phyloP scores from a whole-genome alignment of 257 asterid genomes.

The Forsythia viridissima region DNA sequence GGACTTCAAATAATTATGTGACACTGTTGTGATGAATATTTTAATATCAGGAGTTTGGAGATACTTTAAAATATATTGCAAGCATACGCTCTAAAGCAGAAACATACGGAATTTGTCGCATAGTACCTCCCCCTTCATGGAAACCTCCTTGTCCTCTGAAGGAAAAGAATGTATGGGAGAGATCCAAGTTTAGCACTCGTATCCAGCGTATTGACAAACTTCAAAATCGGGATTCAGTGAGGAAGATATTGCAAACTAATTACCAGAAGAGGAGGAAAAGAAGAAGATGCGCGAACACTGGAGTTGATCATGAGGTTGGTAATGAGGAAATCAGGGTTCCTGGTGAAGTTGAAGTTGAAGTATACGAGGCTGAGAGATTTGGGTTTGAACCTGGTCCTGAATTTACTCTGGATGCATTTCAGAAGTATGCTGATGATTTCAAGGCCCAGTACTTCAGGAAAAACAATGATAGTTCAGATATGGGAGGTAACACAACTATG shows the following conservation, averaged over 20 bases:
- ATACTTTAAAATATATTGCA: slow-evolving; percentile 76
- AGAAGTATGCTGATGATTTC: slow-evolving; percentile 84
- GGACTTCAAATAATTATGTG: not conserved
- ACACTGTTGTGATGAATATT: slow-evolving; percentile 25
- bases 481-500: slow-evolving; percentile 33
- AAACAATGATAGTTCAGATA: slow-evolving; percentile 25
- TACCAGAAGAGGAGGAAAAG: slow-evolving; percentile 66
- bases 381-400: slow-evolving; percentile 99
- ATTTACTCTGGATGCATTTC: slow-evolving; percentile 72
- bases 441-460: slow-evolving; percentile 74
- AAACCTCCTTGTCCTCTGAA: slow-evolving; percentile 87
- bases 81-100: slow-evolving; percentile 88
- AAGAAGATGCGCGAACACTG: slow-evolving; percentile 63
- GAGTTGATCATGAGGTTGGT: slow-evolving; percentile 53
- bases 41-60: slow-evolving; percentile 75
- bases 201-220: slow-evolving; percentile 90
- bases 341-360: slow-evolving; percentile 55
- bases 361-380: slow-evolving; percentile 63
- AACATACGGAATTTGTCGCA: slow-evolving; percentile 89
- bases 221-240: slow-evolving; percentile 79
- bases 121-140: slow-evolving; percentile 92
- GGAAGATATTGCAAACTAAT: slow-evolving; percentile 55
- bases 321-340: slow-evolving; percentile 44
- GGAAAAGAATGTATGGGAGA: slow-evolving; percentile 68
- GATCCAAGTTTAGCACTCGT: slow-evolving; percentile 75